These are phyloP conservation scores for Aspergillus cavernicola DNA, from an alignment of 495 filamentous ascomycete genomes.

Conservation along the genomic window DNA sequence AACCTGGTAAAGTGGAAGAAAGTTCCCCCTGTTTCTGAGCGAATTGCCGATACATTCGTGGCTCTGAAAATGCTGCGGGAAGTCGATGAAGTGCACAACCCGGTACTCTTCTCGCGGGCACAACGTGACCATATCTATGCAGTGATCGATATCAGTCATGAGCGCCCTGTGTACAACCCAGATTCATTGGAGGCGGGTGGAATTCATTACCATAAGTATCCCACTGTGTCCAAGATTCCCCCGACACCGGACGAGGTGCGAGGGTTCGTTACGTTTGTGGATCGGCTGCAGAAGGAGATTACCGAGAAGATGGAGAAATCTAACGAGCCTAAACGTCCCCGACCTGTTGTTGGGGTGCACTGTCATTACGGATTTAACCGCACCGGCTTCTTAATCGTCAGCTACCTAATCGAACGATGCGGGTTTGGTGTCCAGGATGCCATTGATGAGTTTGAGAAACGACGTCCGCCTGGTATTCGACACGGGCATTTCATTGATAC, in stretches of 20 bases:
- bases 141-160: slow-evolving; percentile 84
- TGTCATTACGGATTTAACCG: slow-evolving; percentile 96
- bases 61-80: slow-evolving; percentile 87
- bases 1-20: slow-evolving; percentile 89
- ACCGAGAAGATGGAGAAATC: slow-evolving; percentile 34
- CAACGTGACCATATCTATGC: slow-evolving; percentile 66
- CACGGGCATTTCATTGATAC: slow-evolving; percentile 88
- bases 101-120: slow-evolving; percentile 63
- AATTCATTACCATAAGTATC: slow-evolving; percentile 80
- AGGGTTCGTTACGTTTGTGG: slow-evolving; percentile 74
- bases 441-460: slow-evolving; percentile 71
- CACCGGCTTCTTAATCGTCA: slow-evolving; percentile 87
- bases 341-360: slow-evolving; percentile 70
- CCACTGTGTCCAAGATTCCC: slow-evolving; percentile 88
- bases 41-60: slow-evolving; percentile 71
- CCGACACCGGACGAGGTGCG: slow-evolving; percentile 72
- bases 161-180: slow-evolving; percentile 80
- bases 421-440: slow-evolving; percentile 71
- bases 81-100: slow-evolving; percentile 79
- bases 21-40: slow-evolving; percentile 69
- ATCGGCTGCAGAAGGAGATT: slow-evolving; percentile 54
- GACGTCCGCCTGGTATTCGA: slow-evolving; percentile 77
- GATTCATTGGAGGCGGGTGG: slow-evolving; percentile 67
- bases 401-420: slow-evolving; percentile 81
- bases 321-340: slow-evolving; percentile 46